Evolutionary conservation across 148 eudicot species (phyloP).

Genomic region (Rhododendron williamsianum): DNA sequence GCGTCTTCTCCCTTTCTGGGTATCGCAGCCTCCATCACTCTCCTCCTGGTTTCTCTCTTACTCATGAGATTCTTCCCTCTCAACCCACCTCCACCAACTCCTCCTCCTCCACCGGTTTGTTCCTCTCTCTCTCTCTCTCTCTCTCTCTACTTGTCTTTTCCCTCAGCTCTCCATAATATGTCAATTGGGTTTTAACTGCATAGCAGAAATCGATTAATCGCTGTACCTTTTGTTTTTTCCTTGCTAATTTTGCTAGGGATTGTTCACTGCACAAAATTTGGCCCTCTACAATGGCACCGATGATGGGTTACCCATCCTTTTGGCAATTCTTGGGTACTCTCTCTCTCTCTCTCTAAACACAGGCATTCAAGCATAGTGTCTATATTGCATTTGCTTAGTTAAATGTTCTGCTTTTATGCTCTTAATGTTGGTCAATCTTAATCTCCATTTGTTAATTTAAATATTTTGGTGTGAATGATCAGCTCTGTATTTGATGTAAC

Average conservation of each 20-base stretch:
- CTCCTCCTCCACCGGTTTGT: constrained; percentile 6
- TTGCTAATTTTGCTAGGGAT: neutral
- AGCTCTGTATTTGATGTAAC: constrained; percentile 95
- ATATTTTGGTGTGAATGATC: constrained; percentile 17
- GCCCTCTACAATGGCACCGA: constrained; percentile 11
- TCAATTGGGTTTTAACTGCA: neutral
- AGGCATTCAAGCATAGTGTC: neutral
- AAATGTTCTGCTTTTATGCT: neutral
- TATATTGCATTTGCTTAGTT: neutral
- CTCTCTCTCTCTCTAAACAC: neutral
- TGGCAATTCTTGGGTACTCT: constrained; percentile 11
- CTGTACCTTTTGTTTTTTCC: neutral
- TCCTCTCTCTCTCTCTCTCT: neutral
- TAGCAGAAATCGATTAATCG: neutral
- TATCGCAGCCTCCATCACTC: constrained; percentile 2
- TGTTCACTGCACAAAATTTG: constrained; percentile 2
- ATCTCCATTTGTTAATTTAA: neutral
- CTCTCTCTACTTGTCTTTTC: neutral
- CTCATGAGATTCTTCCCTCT: constrained; percentile 11
- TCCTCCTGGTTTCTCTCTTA: constrained; percentile 1
- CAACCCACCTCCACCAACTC: neutral
- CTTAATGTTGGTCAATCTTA: neutral
- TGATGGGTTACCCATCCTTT: constrained; percentile 9
- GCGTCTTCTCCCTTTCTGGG: constrained; percentile 15
- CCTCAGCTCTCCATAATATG: neutral